These are phyloP conservation scores for Colletotrichum falcatum DNA, from an alignment of 2,329 filamentous ascomycete species.

Conservation along the genomic window DNA sequence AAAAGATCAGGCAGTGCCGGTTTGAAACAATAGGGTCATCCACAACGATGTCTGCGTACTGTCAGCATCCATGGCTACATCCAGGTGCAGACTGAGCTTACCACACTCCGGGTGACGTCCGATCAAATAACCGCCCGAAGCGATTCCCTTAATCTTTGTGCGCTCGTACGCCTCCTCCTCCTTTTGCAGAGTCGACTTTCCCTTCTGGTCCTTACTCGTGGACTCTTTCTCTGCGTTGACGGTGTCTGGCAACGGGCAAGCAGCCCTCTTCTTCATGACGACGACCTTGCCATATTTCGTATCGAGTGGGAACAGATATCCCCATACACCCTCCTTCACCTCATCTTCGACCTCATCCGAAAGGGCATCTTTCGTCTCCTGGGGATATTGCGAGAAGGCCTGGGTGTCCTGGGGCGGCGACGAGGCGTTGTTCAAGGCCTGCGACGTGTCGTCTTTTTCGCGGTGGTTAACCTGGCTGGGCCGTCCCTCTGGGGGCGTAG, in stretches of 20 bases:
- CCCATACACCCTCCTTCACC: constrained; percentile 89
- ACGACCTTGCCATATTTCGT: constrained; percentile 74
- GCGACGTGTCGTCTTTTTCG: constrained; percentile 61
- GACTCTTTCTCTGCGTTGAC: constrained; percentile 54
- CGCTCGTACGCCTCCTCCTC: constrained; percentile 72
- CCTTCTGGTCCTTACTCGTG: constrained; percentile 53
- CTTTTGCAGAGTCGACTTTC: constrained; percentile 61
- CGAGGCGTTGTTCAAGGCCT: constrained; percentile 54
- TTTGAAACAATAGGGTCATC: constrained; percentile 88
- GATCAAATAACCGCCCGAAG: constrained; percentile 88
- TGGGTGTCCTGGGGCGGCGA: constrained; percentile 74
- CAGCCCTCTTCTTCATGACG: constrained; percentile 79
- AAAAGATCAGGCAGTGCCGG: constrained; percentile 79
- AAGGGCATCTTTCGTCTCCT: constrained; percentile 77
- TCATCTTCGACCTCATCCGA: constrained; percentile 90
- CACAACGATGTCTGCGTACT: constrained; percentile 74
- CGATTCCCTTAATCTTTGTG: constrained; percentile 69
- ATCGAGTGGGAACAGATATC: constrained; percentile 89
- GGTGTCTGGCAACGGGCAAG: constrained; percentile 72
- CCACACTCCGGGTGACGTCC: constrained; percentile 95
- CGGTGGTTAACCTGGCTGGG: constrained; percentile 67
- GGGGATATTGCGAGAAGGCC: constrained; percentile 75
- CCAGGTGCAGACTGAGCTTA: constrained; percentile 59
- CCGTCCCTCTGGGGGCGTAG: constrained; percentile 73
- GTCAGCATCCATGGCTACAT: constrained; percentile 31